Evolutionary conservation across 2,329 filamentous ascomycete genomes (phyloP).

Genomic region (Claviceps sp.): DNA sequence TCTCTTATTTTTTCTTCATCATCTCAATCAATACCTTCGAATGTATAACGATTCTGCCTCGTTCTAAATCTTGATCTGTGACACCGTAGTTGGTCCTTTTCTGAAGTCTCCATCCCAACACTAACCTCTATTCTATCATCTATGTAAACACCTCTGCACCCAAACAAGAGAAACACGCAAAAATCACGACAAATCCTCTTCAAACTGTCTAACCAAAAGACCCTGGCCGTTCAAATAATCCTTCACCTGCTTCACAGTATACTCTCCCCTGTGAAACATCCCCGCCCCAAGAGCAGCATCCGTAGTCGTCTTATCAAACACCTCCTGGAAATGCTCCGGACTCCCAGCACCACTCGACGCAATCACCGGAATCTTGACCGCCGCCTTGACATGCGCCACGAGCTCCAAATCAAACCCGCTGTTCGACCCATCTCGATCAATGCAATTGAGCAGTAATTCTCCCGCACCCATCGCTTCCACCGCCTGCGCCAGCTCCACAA

Average conservation of each 20-base stretch:
- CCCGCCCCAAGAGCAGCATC: conserved; percentile 91
- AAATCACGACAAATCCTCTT: conserved; percentile 35
- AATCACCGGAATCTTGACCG: conserved; percentile 85
- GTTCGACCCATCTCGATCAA: conserved; percentile 92
- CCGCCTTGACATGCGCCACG: conserved; percentile 74
- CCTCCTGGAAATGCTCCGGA: conserved; percentile 78
- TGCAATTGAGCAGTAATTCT: conserved; percentile 93
- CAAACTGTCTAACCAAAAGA: conserved; percentile 66
- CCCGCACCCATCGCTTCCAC: conserved; percentile 94
- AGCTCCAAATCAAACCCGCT: conserved; percentile 90
- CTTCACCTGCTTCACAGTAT: conserved; percentile 89
- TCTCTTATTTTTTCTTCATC: too few relatives aligned
- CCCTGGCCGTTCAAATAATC: conserved; percentile 60
- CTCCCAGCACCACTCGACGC: conserved; percentile 85
- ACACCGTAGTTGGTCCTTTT: too few relatives aligned
- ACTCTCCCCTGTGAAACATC: conserved; percentile 95
- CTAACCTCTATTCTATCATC: neutral
- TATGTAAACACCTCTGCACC: neutral
- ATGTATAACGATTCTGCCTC: too few relatives aligned
- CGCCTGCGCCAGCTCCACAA: conserved; percentile 72
- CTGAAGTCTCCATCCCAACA: neutral
- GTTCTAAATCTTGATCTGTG: too few relatives aligned
- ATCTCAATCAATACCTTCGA: too few relatives aligned
- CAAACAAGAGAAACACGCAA: neutral
- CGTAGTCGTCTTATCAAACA: conserved; percentile 72